Evolutionary conservation across 1,284 basidiomycete genomes (phyloP).

Genomic region (Ganoderma resinaceum): DNA sequence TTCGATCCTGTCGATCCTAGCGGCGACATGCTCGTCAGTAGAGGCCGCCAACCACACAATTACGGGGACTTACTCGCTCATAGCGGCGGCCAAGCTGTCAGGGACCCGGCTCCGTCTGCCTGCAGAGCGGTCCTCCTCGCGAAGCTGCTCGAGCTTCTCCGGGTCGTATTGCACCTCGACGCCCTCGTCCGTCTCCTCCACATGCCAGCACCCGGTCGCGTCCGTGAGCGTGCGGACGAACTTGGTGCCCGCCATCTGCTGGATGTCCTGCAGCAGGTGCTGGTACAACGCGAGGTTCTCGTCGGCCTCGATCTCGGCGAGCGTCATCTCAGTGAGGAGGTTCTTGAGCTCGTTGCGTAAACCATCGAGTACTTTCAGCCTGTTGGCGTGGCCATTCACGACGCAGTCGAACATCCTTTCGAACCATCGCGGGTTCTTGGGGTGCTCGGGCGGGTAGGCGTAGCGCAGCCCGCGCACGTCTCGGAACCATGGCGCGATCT

Average conservation of each 20-base stretch:
- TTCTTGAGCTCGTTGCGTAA: background rate
- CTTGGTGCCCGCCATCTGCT: background rate
- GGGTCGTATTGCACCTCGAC: background rate
- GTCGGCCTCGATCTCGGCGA: slow-evolving; percentile 15
- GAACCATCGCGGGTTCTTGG: slow-evolving; percentile 16
- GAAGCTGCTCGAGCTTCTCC: background rate
- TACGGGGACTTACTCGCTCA: background rate
- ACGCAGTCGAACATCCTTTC: slow-evolving; percentile 7
- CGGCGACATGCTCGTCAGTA: background rate
- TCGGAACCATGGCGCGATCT: background rate
- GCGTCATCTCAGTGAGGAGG: slow-evolving; percentile 8
- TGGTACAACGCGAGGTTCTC: slow-evolving; percentile 1
- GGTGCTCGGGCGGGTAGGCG: slow-evolving; percentile 18
- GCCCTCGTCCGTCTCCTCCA: background rate
- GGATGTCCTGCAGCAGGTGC: background rate
- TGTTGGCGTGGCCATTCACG: background rate
- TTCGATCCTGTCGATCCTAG: background rate
- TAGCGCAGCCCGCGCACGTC: slow-evolving; percentile 11
- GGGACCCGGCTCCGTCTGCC: background rate
- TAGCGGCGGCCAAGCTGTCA: background rate
- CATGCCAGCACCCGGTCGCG: background rate
- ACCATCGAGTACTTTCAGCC: background rate
- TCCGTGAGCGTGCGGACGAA: background rate
- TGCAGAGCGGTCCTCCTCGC: background rate
- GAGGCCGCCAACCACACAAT: background rate